Conservation (phyloP, 345 rosid species). For the Eucalyptus virginea region DNA sequence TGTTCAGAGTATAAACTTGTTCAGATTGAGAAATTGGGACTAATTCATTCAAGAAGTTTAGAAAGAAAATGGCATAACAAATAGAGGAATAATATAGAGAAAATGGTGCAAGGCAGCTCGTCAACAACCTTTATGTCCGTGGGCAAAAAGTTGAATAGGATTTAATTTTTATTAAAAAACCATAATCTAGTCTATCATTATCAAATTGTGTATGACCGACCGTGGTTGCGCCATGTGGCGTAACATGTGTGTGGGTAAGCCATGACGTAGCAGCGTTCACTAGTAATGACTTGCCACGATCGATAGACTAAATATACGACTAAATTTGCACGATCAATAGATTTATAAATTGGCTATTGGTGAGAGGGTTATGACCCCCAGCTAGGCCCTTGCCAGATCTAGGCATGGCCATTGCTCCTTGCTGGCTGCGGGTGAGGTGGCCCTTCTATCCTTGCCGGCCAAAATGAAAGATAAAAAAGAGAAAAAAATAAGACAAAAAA, state of each 20-base stretch:
- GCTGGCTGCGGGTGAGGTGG: fast-evolving
- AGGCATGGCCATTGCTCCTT: too few species aligned
- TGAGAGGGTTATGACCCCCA: too few species aligned
- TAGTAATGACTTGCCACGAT: not conserved
- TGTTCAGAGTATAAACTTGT: not conserved
- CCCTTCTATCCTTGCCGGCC: fast-evolving
- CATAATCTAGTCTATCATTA: not conserved
- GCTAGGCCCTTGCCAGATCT: too few species aligned
- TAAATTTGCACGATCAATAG: too few species aligned
- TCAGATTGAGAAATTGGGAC: not conserved
- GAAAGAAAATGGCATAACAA: not conserved
- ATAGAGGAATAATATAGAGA: not conserved
- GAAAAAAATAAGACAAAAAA: too few species aligned
- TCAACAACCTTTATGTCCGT: not conserved
- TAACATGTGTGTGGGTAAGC: not conserved
- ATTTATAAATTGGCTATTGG: too few species aligned
- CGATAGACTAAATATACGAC: too few species aligned
- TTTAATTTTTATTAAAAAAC: not conserved
- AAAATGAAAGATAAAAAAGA: too few species aligned
- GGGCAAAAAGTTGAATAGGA: not conserved
- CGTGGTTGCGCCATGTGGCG: not conserved
- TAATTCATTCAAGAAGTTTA: not conserved
- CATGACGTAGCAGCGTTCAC: not conserved
- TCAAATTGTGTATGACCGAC: not conserved
- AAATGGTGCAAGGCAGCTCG: not conserved